Percentiles rank a stretch among this genome's conserved stretches.
Evolutionary conservation across 2,329 filamentous ascomycete genomes (phyloP).

Genomic region (Calonectria honghensis): DNA sequence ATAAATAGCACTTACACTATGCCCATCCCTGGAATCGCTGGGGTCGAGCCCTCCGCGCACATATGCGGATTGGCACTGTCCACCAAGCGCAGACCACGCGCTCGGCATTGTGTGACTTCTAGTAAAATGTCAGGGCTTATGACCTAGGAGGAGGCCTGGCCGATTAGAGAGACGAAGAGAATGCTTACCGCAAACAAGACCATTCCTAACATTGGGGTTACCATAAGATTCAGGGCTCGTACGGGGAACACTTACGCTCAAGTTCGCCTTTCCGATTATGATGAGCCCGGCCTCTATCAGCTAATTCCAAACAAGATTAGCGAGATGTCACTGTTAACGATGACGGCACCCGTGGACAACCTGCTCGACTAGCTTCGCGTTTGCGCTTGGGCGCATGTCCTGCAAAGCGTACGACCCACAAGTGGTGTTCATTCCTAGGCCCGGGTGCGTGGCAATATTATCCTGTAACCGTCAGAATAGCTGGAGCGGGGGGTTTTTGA

Average conservation of each 20-base stretch:
- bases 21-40: background rate
- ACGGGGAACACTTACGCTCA: background rate
- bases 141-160: background rate
- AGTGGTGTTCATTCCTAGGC: background rate
- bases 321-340: background rate
- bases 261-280: background rate
- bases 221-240: background rate
- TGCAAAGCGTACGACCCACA: background rate
- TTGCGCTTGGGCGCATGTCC: conserved; percentile 2
- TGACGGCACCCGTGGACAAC: background rate
- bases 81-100: conserved; percentile 2
- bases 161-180: background rate
- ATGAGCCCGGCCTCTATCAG: background rate
- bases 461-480: background rate
- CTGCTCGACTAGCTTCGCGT: background rate
- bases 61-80: background rate
- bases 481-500: background rate
- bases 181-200: background rate
- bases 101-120: background rate
- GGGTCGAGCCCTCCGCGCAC: background rate
- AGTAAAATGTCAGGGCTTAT: background rate
- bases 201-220: background rate
- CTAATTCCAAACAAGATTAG: background rate
- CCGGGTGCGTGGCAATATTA: background rate
- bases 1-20: background rate